phyloP scores from a whole-genome alignment of 306 rosid genomes.

The Vigna mungo region DNA sequence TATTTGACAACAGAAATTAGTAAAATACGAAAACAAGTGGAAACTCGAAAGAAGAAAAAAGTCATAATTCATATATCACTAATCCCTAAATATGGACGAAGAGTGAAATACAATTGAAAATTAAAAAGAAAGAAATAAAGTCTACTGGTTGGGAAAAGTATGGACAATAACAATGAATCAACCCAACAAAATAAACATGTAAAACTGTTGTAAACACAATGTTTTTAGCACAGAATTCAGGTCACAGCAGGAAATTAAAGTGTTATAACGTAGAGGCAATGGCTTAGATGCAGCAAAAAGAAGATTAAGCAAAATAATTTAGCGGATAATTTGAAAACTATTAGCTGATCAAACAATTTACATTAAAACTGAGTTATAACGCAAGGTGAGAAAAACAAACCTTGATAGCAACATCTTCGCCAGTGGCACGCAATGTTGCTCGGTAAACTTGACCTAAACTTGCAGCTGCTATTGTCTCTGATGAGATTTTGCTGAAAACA shows the following conservation, averaged over 20 bases:
- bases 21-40: constrained; percentile 2
- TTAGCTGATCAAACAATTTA: constrained; percentile 29
- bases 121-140: neutral
- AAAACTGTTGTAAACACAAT: constrained; percentile 5
- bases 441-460: constrained; percentile 99
- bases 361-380: constrained; percentile 11
- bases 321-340: constrained; percentile 2
- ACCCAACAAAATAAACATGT: neutral
- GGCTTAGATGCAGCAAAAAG: constrained; percentile 6
- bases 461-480: constrained; percentile 97
- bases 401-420: constrained; percentile 98
- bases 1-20: constrained; percentile 20
- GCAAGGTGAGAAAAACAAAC: constrained; percentile 52
- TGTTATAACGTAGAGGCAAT: constrained; percentile 19
- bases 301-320: neutral
- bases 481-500: constrained; percentile 85
- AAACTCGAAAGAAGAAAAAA: constrained; percentile 23
- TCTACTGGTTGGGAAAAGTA: constrained; percentile 24
- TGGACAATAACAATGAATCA: constrained; percentile 11
- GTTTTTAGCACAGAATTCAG: constrained; percentile 13
- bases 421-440: constrained; percentile 88
- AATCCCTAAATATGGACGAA: neutral
- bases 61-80: neutral
- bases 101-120: neutral
- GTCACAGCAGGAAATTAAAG: constrained; percentile 22